A percentile compares a stretch with the other conserved stretches of the same genome.
Evolutionary conservation across 1,284 basidiomycete species (phyloP).

Genomic region (Irpex sp.): DNA sequence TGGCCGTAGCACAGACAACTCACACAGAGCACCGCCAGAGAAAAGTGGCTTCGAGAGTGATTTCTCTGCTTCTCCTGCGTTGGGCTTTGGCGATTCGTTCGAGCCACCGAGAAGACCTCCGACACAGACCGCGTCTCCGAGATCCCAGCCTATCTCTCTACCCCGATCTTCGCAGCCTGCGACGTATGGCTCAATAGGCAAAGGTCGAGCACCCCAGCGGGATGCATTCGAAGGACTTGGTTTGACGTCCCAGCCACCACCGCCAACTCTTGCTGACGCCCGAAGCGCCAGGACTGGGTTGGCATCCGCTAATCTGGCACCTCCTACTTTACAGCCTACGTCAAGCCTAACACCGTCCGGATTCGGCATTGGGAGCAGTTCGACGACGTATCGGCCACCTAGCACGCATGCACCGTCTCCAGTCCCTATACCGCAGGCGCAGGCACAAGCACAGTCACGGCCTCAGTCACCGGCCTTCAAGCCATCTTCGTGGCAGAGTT

Average conservation of each 20-base stretch:
- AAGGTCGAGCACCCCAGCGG: slow-evolving; percentile 32
- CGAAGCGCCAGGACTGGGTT: slow-evolving; percentile 63
- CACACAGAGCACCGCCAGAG: slow-evolving; percentile 8
- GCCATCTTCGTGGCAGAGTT: slow-evolving; percentile 16
- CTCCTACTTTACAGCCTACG: slow-evolving; percentile 16
- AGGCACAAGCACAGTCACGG: slow-evolving; percentile 23
- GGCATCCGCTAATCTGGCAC: slow-evolving; percentile 37
- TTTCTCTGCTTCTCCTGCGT: slow-evolving; percentile 27
- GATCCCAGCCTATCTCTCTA: slow-evolving; percentile 15
- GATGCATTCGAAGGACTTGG: slow-evolving; percentile 78
- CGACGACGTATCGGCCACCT: slow-evolving; percentile 25
- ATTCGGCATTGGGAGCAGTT: slow-evolving; percentile 21
- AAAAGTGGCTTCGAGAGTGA: slow-evolving; percentile 24
- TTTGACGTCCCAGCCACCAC: slow-evolving; percentile 39
- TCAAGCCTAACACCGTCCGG: slow-evolving; percentile 15
- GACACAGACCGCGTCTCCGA: slow-evolving; percentile 9
- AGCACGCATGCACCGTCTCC: slow-evolving; percentile 44
- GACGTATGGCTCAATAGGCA: slow-evolving; percentile 8
- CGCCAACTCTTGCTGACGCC: slow-evolving; percentile 71
- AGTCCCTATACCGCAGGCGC: slow-evolving; percentile 32
- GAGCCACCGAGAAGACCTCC: slow-evolving; percentile 23
- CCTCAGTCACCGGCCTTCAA: slow-evolving; percentile 17
- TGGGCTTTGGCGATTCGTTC: slow-evolving; percentile 57
- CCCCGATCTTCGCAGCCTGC: slow-evolving; percentile 20
- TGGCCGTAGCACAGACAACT: neutral